phyloP scores from a whole-genome alignment of 345 rosid species.

The Lepidium africanum region DNA sequence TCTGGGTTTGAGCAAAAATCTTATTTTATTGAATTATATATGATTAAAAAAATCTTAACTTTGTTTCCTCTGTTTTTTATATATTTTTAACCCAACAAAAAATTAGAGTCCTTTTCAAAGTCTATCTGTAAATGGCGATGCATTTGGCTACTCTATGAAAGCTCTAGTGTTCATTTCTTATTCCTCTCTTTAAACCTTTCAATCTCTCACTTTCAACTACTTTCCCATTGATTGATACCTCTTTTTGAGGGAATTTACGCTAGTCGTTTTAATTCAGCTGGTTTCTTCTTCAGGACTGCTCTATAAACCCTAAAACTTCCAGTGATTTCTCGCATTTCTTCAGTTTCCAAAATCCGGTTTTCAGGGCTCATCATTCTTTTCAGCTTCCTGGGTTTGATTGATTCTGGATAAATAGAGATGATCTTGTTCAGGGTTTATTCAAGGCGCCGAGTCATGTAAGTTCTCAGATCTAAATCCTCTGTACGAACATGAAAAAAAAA shows the following conservation, averaged over 20 bases:
- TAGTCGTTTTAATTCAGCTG: conserved; percentile 25
- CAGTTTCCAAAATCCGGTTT: conserved; percentile 12
- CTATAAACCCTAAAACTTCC: conserved; percentile 1
- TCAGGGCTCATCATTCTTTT: conserved; percentile 16
- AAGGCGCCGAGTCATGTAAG: conserved; percentile 45
- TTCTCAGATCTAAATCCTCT: conserved; percentile 61
- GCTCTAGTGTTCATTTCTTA: conserved; percentile 22
- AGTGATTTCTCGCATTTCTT: conserved; percentile 15
- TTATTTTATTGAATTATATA: conserved; percentile 2
- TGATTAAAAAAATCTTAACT: conserved; percentile 18
- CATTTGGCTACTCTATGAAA: conserved; percentile 27
- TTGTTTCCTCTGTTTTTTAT: conserved; percentile 20
- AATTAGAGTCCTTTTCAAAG: conserved; percentile 35
- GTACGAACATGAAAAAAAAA: background rate
- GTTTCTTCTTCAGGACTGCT: conserved; percentile 15
- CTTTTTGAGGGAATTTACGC: background rate
- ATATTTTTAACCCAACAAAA: background rate
- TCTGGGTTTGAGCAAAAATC: conserved; percentile 19
- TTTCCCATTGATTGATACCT: conserved; percentile 19
- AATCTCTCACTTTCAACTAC: conserved; percentile 22
- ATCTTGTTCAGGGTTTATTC: conserved; percentile 23
- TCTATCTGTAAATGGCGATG: conserved; percentile 34
- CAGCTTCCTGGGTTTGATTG: conserved; percentile 24
- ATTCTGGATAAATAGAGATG: conserved; percentile 17
- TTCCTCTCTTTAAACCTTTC: conserved; percentile 1